phyloP scores from a whole-genome alignment of 768 basidiomycete genomes.

The Royoungia palumana region DNA sequence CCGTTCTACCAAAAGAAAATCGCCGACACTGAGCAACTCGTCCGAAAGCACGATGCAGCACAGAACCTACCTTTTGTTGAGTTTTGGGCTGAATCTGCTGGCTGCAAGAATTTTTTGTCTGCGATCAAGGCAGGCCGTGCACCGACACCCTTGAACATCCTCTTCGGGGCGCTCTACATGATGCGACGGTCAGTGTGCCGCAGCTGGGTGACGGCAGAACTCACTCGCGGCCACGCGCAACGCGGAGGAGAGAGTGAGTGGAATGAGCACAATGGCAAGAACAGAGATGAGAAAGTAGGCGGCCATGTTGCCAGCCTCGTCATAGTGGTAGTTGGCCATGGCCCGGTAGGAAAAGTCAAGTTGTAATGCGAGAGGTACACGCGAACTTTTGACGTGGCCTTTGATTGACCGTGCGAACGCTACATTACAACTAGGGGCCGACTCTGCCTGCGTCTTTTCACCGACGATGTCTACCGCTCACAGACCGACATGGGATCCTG shows the following conservation, averaged over 20 bases:
- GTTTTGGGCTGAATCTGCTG: conserved; percentile 43
- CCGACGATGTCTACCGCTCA: conserved; percentile 80
- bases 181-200: conserved; percentile 11
- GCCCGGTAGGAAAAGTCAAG: conserved; percentile 6
- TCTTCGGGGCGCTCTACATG: conserved; percentile 31
- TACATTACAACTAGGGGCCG: not conserved
- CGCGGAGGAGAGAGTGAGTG: conserved; percentile 60
- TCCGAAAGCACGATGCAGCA: not conserved
- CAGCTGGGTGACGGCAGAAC: conserved; percentile 19
- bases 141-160: conserved; percentile 51
- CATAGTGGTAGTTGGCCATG: conserved; percentile 84
- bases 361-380: not conserved
- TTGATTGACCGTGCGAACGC: conserved; percentile 10
- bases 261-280: conserved; percentile 78
- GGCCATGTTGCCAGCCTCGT: conserved; percentile 83
- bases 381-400: conserved; percentile 12
- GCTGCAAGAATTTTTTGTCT: conserved; percentile 42
- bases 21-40: not conserved
- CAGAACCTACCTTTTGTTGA: conserved; percentile 48
- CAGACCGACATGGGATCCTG: conserved; percentile 96
- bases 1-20: conserved; percentile 43
- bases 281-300: conserved; percentile 90
- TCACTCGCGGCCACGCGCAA: conserved; percentile 40
- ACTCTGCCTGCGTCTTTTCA: not conserved
- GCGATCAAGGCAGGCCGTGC: conserved; percentile 57